Evolutionary conservation across 164 flowering plant genomes (phyloP).

Genomic region (Aristolochia californica): DNA sequence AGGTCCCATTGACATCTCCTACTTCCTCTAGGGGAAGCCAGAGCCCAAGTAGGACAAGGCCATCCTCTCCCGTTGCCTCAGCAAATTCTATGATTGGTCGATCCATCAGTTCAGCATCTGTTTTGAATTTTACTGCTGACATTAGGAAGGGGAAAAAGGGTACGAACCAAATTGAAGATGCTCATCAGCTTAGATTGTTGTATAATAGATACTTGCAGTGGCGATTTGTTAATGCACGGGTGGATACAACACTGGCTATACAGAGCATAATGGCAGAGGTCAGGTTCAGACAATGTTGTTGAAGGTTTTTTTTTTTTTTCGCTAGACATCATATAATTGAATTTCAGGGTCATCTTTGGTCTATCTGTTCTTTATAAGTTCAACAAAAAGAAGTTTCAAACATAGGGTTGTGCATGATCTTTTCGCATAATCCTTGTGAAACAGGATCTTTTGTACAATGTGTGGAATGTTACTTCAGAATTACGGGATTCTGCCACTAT

Average conservation of each 20-base stretch:
- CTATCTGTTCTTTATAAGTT: not conserved
- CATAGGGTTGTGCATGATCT: not conserved
- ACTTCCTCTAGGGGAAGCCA: conserved; percentile 45
- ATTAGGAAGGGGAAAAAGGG: conserved; percentile 64
- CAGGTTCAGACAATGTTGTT: conserved; percentile 2
- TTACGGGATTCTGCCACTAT: conserved; percentile 52
- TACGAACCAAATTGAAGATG: conserved; percentile 67
- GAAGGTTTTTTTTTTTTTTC: conserved; percentile 1
- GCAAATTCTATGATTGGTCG: conserved; percentile 27
- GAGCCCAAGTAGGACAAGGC: conserved; percentile 68
- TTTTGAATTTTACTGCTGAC: conserved; percentile 74
- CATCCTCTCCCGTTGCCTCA: conserved; percentile 25
- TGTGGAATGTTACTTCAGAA: conserved; percentile 41
- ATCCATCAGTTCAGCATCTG: conserved; percentile 48
- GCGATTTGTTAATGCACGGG: conserved; percentile 68
- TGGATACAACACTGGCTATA: conserved; percentile 39
- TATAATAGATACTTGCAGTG: conserved; percentile 85
- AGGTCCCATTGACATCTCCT: conserved; percentile 20
- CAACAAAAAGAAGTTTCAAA: no score
- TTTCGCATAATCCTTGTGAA: not conserved
- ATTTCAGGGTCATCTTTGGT: not conserved
- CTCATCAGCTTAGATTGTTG: conserved; percentile 67
- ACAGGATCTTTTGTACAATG: conserved; percentile 60
- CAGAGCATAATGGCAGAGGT: conserved; percentile 75
- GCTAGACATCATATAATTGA: not conserved